Percentiles rank a stretch among this genome's conserved stretches.
Conservation (phyloP, 1,284 basidiomycete genomes). For the Rhizoctonia solani region DNA sequence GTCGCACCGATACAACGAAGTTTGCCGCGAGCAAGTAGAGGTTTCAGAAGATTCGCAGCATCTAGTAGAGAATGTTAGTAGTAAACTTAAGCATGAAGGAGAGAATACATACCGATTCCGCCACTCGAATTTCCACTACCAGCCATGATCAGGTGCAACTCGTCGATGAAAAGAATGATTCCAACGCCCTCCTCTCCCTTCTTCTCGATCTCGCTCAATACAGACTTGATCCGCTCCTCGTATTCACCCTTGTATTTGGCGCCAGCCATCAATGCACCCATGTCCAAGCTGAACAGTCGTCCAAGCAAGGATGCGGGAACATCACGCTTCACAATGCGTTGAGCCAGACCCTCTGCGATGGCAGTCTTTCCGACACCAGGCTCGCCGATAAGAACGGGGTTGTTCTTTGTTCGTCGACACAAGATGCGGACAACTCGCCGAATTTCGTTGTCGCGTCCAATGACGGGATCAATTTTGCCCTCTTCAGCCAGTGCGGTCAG, state of each 20-base stretch:
- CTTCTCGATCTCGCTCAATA: conserved; percentile 93
- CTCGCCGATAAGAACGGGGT: conserved; percentile 91
- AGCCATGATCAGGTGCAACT: conserved; percentile 91
- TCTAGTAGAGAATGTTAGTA: conserved; percentile 39
- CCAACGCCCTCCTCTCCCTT: conserved; percentile 79
- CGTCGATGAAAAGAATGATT: conserved; percentile 95
- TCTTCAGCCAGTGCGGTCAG: conserved; percentile 85
- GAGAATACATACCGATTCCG: conserved; percentile 60
- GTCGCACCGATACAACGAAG: conserved; percentile 89
- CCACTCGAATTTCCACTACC: conserved; percentile 74
- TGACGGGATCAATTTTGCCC: conserved; percentile 92
- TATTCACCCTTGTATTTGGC: conserved; percentile 97
- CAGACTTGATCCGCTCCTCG: conserved; percentile 94
- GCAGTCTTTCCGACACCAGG: conserved; percentile 94
- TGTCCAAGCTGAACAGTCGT: conserved; percentile 62
- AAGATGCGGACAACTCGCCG: conserved; percentile 78
- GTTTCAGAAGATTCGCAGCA: conserved; percentile 85
- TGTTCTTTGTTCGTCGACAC: conserved; percentile 86
- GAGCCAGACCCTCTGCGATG: conserved; percentile 94
- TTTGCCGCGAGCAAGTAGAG: conserved; percentile 89
- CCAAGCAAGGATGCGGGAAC: conserved; percentile 88
- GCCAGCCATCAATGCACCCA: conserved; percentile 50
- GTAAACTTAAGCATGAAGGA: neutral
- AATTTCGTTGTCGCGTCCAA: conserved; percentile 87
- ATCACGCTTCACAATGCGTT: conserved; percentile 93